Conservation (phyloP, 805 yeast species). For the Metschnikowia drakensbergensis region DNA sequence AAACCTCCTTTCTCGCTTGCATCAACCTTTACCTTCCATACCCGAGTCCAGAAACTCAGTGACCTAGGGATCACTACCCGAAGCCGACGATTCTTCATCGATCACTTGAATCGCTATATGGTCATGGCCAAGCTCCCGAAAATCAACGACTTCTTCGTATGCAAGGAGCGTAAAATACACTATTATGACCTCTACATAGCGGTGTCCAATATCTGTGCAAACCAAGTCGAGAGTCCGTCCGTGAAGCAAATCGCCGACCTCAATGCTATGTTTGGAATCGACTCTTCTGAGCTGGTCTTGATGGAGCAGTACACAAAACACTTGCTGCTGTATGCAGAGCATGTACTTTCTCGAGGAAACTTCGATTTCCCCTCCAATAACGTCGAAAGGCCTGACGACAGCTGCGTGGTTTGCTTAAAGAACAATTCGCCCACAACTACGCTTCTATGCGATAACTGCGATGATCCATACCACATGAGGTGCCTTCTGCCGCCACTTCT, state of each 20-base stretch:
- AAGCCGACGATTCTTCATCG: constrained; percentile 57
- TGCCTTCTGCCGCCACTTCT: constrained; percentile 61
- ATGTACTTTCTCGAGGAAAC: constrained; percentile 24
- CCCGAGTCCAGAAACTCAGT: constrained; percentile 62
- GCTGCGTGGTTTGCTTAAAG: constrained; percentile 48
- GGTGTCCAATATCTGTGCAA: constrained; percentile 22
- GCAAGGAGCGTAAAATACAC: constrained; percentile 19
- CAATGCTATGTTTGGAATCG: constrained; percentile 24
- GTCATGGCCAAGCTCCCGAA: constrained; percentile 39
- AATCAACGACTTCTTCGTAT: constrained; percentile 21
- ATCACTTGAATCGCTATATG: constrained; percentile 56
- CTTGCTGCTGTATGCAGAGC: constrained; percentile 32
- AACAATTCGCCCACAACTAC: constrained; percentile 45
- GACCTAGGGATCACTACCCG: constrained; percentile 63
- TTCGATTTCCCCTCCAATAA: constrained; percentile 33
- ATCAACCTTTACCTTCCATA: constrained; percentile 55
- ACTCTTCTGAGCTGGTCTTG: constrained; percentile 16
- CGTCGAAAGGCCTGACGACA: constrained; percentile 22
- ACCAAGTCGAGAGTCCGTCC: constrained; percentile 4
- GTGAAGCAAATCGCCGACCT: constrained; percentile 21
- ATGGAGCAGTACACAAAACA: constrained; percentile 23
- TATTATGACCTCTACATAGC: constrained; percentile 39
- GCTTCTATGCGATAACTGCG: constrained; percentile 71
- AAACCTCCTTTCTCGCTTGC: constrained; percentile 55
- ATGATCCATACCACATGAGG: constrained; percentile 58